Base-by-base conservation (phyloP, 495 filamentous ascomycete genomes). In the Aspergillus biplanus region DNA sequence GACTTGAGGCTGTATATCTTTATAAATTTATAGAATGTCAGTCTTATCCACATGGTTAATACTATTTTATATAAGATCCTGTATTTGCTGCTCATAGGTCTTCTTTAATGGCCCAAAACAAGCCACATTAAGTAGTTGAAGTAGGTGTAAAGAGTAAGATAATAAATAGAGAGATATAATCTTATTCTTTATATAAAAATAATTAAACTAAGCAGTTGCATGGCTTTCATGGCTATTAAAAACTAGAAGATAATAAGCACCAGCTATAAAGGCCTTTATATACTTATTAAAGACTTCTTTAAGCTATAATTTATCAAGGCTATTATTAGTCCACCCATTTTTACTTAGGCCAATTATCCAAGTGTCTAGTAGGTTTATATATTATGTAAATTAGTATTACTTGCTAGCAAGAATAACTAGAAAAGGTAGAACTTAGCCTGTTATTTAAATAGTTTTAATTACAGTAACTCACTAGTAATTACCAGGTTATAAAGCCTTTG, bases 81-180 rank as follows among this genome's bases (percentile, higher is more conserved):
- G 27, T 27, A 53, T 33, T 6, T 53, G 27, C 27, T 53, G 13
- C 11, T 27, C 27, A 27, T 53, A 53, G 6, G 32, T 4, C 27
- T 53, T 27, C 13, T 53, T 53, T 53, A 53, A 33, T 53, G 27
- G 50, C 27, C 27, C 27, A 53, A 53, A 53, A 33, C 27, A 53
- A 27, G 50, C 27, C 5, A 53, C 50, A 27, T 53, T 31, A 53
- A 53, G 27, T 8, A 31, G 50, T 53, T 53, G 27, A 53, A 53
- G 50, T 27, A 53, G 27, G 32, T 53, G 50, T 4, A 27, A 53
- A 27, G 50, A 16, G 50, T 53, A 31, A 53, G 50, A 27, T 53
- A 31, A 31, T 53, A 53, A 27, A 53, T 53, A 53, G 31, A 53
- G 50, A 53, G 50, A 27, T 53, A 53, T 53, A 53, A 53, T 53